A percentile compares a stretch with the other conserved stretches of the same genome.
Evolutionary conservation across 2,329 filamentous ascomycete species (phyloP).

Genomic region (Blastomyces parvus): DNA sequence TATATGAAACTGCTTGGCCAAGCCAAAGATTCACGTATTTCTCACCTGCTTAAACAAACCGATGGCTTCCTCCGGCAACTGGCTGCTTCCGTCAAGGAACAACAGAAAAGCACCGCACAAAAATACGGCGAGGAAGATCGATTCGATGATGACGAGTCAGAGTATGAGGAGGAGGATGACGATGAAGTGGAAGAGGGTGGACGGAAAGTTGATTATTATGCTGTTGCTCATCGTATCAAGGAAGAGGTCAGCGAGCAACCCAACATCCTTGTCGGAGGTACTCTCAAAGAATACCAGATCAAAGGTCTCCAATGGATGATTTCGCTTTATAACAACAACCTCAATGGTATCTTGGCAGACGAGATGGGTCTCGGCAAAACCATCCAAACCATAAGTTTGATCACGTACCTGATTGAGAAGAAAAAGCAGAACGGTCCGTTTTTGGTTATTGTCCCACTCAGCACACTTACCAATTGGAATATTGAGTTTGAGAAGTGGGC

Average conservation of each 20-base stretch:
- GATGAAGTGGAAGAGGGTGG: constrained; percentile 57
- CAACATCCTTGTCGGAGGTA: constrained; percentile 78
- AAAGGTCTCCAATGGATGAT: constrained; percentile 99
- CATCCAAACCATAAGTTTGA: constrained; percentile 95
- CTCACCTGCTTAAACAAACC: constrained; percentile 90
- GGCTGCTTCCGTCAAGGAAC: constrained; percentile 84
- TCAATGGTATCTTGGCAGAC: constrained; percentile 96
- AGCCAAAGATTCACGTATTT: constrained; percentile 98
- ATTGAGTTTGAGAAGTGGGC: constrained; percentile 99
- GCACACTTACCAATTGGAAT: constrained; percentile 97
- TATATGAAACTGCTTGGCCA: constrained; percentile 97
- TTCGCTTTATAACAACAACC: constrained; percentile 98
- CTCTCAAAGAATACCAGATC: constrained; percentile 91
- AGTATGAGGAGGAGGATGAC: constrained; percentile 58
- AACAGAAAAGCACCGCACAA: constrained; percentile 75
- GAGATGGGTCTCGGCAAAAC: constrained; percentile 99
- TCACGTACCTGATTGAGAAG: constrained; percentile 93
- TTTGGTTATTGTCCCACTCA: constrained; percentile 90
- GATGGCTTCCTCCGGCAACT: constrained; percentile 96
- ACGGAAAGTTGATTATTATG: constrained; percentile 95
- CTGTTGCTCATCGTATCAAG: constrained; percentile 90
- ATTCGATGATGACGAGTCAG: constrained; percentile 51
- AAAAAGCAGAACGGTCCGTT: constrained; percentile 89
- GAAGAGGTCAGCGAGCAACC: constrained; percentile 84
- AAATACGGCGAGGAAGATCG: constrained; percentile 60